phyloP scores from a whole-genome alignment of 1,284 basidiomycete genomes.

The Tetrapyrgos nigripes region DNA sequence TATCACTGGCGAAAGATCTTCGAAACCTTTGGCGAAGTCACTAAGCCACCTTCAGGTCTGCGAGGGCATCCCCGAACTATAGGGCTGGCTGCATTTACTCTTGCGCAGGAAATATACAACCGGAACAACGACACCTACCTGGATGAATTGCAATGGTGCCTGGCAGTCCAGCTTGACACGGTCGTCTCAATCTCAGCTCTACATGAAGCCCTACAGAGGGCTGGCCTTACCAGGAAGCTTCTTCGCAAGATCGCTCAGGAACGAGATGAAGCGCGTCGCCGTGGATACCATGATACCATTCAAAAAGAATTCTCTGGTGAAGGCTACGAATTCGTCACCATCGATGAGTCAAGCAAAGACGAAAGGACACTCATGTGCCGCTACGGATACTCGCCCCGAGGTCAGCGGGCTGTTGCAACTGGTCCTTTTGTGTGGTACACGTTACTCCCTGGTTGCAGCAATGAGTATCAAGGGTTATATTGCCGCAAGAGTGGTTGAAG shows the following conservation, averaged over 20 bases:
- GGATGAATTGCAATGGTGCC: slow-evolving; percentile 15
- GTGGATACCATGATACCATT: background rate
- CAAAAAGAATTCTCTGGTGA: slow-evolving; percentile 3
- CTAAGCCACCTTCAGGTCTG: slow-evolving; percentile 5
- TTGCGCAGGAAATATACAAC: background rate
- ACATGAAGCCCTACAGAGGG: slow-evolving; percentile 7
- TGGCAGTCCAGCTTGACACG: slow-evolving; percentile 20
- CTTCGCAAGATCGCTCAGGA: slow-evolving; percentile 18
- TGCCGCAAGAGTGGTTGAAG: slow-evolving; percentile 27
- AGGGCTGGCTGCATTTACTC: background rate
- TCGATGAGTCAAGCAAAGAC: slow-evolving; percentile 17
- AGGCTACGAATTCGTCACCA: slow-evolving; percentile 5
- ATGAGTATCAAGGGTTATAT: slow-evolving; percentile 30
- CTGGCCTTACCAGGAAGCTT: slow-evolving; percentile 16
- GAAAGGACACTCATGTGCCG: background rate
- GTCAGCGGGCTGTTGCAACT: slow-evolving; percentile 21
- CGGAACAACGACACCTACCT: slow-evolving; percentile 16
- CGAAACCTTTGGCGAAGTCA: slow-evolving; percentile 15
- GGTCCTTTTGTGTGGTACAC: slow-evolving; percentile 26
- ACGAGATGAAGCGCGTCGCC: background rate
- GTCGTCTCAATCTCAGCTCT: slow-evolving; percentile 15
- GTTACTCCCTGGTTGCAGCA: slow-evolving; percentile 29
- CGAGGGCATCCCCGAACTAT: slow-evolving; percentile 12
- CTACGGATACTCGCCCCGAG: slow-evolving; percentile 4
- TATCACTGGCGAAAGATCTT: slow-evolving; percentile 26